Evolutionary conservation across 306 rosid genomes (phyloP).

Genomic region (Astragalus glycyphyllos): DNA sequence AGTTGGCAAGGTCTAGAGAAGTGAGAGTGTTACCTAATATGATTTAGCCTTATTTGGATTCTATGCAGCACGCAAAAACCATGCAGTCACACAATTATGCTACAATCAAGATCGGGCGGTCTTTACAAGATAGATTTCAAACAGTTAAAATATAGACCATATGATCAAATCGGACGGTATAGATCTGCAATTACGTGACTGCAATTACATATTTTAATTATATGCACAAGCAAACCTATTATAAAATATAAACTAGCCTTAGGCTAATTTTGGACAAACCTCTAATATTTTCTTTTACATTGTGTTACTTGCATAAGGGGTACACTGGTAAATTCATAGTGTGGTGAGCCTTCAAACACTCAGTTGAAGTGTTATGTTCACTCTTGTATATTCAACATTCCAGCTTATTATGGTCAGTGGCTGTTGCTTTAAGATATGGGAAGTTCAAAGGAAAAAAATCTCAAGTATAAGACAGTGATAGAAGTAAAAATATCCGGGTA

Average conservation of each 20-base stretch:
- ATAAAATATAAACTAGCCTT: neutral
- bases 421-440: slow-evolving; percentile 76
- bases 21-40: slow-evolving; percentile 35
- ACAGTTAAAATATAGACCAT: too few species aligned
- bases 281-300: neutral
- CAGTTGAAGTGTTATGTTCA: slow-evolving; percentile 55
- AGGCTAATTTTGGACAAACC: slow-evolving; percentile 18
- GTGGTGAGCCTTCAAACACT: slow-evolving; percentile 43
- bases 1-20: slow-evolving; percentile 40
- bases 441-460: slow-evolving; percentile 44
- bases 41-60: neutral
- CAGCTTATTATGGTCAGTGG: slow-evolving; percentile 52
- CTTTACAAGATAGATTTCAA: too few species aligned
- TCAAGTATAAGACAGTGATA: slow-evolving; percentile 32
- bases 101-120: too few species aligned
- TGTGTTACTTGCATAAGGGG: slow-evolving; percentile 5
- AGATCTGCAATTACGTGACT: too few species aligned
- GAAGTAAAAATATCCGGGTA: slow-evolving; percentile 39
- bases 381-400: slow-evolving; percentile 36
- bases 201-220: neutral
- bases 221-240: neutral
- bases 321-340: slow-evolving; percentile 37
- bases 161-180: too few species aligned
- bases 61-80: too few species aligned
- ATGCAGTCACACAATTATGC: too few species aligned